Evolutionary conservation across 352 stramenopile species (phyloP), one percentile per base, ranked within the genome.

Genomic region (Pythium phragmiticola): DNA sequence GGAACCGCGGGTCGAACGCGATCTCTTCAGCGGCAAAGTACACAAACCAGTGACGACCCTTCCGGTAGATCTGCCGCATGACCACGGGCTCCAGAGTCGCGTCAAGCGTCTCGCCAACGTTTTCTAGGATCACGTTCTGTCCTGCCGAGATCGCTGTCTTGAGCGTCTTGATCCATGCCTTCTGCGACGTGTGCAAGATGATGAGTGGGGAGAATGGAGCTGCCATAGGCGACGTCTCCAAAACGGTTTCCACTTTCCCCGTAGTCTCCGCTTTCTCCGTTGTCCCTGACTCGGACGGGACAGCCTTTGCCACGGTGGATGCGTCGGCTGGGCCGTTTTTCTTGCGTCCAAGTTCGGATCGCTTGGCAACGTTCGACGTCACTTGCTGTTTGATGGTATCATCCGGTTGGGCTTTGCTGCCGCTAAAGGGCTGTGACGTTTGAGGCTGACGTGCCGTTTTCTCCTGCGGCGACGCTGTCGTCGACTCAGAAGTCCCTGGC

Each of bases 91-190:
- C 89, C 21, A 98, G 72, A 1, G 89, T 78, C 0, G 87, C 81
- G 30, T 97, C 90, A n/a, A 98, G 87, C 0, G 62, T 69, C 43
- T 98, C 87, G 13, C 79, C 78, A 5, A 97, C 64, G 59, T 97
- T 97, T 69, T 98, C 92, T 2, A 98, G 59, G 34, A 98, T 96
- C 9, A 97, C 82, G n/a, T 73, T 90, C 39, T 90, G 71, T 2
- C 90, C 90, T 9, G 58, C 66, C 0, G 70, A 80, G 47, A 97
- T 96, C 9, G 84, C 88, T 0, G 51, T 76, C 48, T 91, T 91
- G 42, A 95, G 73, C 0, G 71, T 86, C 30, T 75, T 89, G 36
- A 87, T 83, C 87, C 84, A 94, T 16, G 76, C 72, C 55, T 93
- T 93, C 60, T 93, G 81, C 2, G 81, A 79, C 23, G 80, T 78